phyloP scores from a whole-genome alignment of 306 rosid genomes.

The Cicer yamashitae region DNA sequence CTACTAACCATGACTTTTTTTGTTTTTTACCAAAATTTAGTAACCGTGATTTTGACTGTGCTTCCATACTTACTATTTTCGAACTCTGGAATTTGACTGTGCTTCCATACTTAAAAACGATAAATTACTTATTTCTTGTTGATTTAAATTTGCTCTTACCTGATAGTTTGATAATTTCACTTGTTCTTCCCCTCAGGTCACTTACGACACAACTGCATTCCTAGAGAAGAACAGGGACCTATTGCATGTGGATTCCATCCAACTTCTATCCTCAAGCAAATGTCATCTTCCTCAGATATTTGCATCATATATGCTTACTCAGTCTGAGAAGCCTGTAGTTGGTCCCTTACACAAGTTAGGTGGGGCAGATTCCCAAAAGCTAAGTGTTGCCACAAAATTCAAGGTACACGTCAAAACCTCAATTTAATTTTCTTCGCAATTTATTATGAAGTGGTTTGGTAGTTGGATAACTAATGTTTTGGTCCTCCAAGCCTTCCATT shows the following conservation, averaged over 20 bases:
- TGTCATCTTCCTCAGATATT: slow-evolving; percentile 88
- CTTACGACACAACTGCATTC: slow-evolving; percentile 92
- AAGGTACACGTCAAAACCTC: slow-evolving; percentile 59
- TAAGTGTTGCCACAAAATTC: slow-evolving; percentile 96
- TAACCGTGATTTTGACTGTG: slow-evolving; percentile 32
- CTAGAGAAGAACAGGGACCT: slow-evolving; percentile 98
- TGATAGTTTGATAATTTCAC: slow-evolving; percentile 52
- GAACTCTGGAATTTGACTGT: slow-evolving; percentile 28
- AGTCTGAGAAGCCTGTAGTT: slow-evolving; percentile 81
- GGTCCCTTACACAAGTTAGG: slow-evolving; percentile 89
- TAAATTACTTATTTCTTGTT: not conserved
- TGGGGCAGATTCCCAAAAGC: slow-evolving; percentile 96
- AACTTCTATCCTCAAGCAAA: slow-evolving; percentile 90
- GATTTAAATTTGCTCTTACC: slow-evolving; percentile 39
- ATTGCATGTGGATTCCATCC: slow-evolving; percentile 88
- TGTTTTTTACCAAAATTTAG: slow-evolving; percentile 4
- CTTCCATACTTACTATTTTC: slow-evolving; percentile 13
- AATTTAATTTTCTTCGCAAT: slow-evolving; percentile 24
- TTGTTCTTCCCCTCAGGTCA: slow-evolving; percentile 71
- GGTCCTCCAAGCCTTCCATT: slow-evolving; percentile 19
- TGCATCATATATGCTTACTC: slow-evolving; percentile 86
- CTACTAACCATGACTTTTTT: not conserved
- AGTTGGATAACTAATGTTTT: slow-evolving; percentile 4
- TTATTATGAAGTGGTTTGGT: slow-evolving; percentile 19
- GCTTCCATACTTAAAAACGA: slow-evolving; percentile 23